Evolutionary conservation across 192 early-diverging fungal species (phyloP).

Genomic region (Umbelopsis sp.): DNA sequence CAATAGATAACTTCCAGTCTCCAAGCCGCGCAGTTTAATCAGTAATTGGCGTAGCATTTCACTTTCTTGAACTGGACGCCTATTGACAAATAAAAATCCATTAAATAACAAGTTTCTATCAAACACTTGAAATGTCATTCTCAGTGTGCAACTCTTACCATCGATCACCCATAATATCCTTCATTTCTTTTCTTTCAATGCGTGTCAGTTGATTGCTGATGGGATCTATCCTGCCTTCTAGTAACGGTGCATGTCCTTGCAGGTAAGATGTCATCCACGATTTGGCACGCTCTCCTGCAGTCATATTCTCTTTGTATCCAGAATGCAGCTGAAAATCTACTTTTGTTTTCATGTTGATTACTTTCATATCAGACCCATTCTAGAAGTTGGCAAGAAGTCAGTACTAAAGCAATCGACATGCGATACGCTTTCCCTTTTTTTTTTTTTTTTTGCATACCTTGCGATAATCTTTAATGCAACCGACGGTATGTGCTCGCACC

Average conservation of each 20-base stretch:
- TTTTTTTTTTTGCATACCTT: constrained; percentile 1
- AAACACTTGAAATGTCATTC: too few relatives aligned
- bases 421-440: not conserved
- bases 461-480: constrained; percentile 2
- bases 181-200: constrained; percentile 33
- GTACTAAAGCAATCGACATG: not conserved
- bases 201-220: constrained; percentile 23
- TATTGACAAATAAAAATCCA: not conserved
- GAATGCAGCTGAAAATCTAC: constrained; percentile 39
- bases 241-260: constrained; percentile 33
- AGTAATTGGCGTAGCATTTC: constrained; percentile 35
- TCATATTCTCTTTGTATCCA: constrained; percentile 30
- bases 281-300: constrained; percentile 29
- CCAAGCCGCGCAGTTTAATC: constrained; percentile 29
- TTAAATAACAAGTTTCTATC: not conserved
- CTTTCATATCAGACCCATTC: constrained; percentile 16
- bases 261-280: constrained; percentile 40
- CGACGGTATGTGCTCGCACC: constrained; percentile 31
- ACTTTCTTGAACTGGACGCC: constrained; percentile 31
- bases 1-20: constrained; percentile 26
- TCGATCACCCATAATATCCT: constrained; percentile 37
- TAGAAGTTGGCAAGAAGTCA: not conserved
- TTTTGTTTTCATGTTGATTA: constrained; percentile 34
- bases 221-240: constrained; percentile 39
- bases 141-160: constrained; percentile 17